These are phyloP conservation scores for Exophiala sp. DNA, from an alignment of 2,329 filamentous ascomycete genomes.

Conservation along the genomic window DNA sequence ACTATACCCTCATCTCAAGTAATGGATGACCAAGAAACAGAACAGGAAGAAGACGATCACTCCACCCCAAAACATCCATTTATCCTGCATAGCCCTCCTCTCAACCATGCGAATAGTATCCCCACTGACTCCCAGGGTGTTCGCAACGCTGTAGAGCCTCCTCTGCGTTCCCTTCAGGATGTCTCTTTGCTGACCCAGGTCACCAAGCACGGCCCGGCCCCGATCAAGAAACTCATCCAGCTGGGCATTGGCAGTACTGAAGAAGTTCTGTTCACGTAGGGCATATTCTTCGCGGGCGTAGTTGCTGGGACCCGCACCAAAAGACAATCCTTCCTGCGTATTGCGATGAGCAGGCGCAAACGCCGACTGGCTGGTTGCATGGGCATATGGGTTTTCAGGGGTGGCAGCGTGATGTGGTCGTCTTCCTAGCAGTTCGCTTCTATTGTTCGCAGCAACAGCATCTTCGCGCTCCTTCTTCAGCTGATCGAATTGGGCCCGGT, in stretches of 20 bases:
- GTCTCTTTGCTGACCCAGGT: conserved; percentile 82
- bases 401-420: conserved; percentile 71
- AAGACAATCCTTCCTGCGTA: conserved; percentile 38
- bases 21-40: conserved; percentile 86
- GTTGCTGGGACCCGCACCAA: conserved; percentile 47
- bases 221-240: conserved; percentile 91
- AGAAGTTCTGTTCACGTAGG: conserved; percentile 82
- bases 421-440: conserved; percentile 76
- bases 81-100: conserved; percentile 83
- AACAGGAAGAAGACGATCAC: conserved; percentile 83
- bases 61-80: conserved; percentile 93
- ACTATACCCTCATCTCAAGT: conserved; percentile 55
- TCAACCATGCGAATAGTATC: conserved; percentile 98
- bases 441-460: conserved; percentile 59
- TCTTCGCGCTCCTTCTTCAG: conserved; percentile 75
- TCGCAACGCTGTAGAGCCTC: conserved; percentile 83
- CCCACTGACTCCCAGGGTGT: conserved; percentile 85
- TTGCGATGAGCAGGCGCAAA: conserved; percentile 34
- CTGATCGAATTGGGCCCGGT: conserved; percentile 67
- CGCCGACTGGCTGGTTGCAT: conserved; percentile 46
- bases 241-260: conserved; percentile 71
- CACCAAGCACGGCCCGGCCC: conserved; percentile 81
- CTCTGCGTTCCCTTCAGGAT: conserved; percentile 93
- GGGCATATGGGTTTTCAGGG: conserved; percentile 89
- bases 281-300: conserved; percentile 72